Percentiles rank a stretch among this genome's conserved stretches.
Evolutionary conservation across 75 land plant genomes (phyloP).

Genomic region (Pinus taeda): DNA sequence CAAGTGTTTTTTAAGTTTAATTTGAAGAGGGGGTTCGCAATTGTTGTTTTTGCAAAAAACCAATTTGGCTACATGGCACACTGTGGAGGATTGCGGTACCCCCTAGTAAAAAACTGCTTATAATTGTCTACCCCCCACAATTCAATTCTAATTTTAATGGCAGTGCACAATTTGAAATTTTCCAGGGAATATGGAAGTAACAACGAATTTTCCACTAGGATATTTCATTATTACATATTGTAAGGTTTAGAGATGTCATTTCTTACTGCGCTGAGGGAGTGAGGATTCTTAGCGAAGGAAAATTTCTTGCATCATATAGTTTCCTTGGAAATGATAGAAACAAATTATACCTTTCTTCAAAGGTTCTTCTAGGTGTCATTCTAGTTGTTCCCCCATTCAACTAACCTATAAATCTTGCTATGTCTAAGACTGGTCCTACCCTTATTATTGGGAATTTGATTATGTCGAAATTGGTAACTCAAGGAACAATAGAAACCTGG

Average conservation of each 20-base stretch:
- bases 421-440: slow-evolving; percentile 91
- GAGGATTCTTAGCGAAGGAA: slow-evolving; percentile 78
- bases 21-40: too few relatives aligned
- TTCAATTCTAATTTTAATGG: too few relatives aligned
- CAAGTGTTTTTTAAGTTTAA: too few relatives aligned
- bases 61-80: too few relatives aligned
- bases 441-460: slow-evolving; percentile 87
- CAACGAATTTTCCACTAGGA: too few relatives aligned
- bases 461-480: slow-evolving; percentile 90
- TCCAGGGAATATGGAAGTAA: too few relatives aligned
- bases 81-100: too few relatives aligned
- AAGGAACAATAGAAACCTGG: slow-evolving; percentile 29
- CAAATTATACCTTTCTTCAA: slow-evolving; percentile 79
- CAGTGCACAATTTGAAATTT: too few relatives aligned
- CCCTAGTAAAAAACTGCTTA: too few relatives aligned
- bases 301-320: slow-evolving; percentile 75
- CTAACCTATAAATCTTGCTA: slow-evolving; percentile 90
- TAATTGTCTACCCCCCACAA: too few relatives aligned
- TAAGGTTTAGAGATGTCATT: slow-evolving; percentile 82
- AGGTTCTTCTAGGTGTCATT: slow-evolving; percentile 92
- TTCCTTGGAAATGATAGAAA: slow-evolving; percentile 91
- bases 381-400: slow-evolving; percentile 92
- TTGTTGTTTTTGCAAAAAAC: too few relatives aligned
- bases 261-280: slow-evolving; percentile 91
- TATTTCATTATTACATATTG: slow-evolving; percentile 41